Conservation (phyloP, 1,139 yeast genomes). For the Yamadazyma sp. region DNA sequence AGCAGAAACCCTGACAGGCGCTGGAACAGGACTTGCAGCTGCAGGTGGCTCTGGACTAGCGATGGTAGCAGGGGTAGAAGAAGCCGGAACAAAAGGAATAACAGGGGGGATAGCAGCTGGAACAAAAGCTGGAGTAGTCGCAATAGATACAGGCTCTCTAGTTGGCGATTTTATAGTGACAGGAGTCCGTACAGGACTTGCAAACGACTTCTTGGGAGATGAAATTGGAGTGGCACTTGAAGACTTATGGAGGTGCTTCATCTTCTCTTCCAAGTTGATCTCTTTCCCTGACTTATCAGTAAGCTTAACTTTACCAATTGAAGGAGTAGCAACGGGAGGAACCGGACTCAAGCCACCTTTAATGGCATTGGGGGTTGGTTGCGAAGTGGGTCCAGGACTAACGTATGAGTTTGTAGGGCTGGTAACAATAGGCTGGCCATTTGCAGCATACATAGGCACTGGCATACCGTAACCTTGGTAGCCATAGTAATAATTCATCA, state of each 20-base stretch:
- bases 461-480: conserved; percentile 17
- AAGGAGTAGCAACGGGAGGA: conserved; percentile 13
- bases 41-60: conserved; percentile 8
- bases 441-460: conserved; percentile 9
- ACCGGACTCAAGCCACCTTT: conserved; percentile 13
- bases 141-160: conserved; percentile 4
- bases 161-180: conserved; percentile 13
- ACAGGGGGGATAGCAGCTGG: conserved; percentile 5
- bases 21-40: conserved; percentile 12
- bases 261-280: conserved; percentile 47
- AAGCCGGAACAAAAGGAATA: conserved; percentile 9
- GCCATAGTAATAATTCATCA: conserved; percentile 20
- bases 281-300: conserved; percentile 51
- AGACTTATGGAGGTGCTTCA: conserved; percentile 22
- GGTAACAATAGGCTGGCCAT: conserved; percentile 9
- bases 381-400: conserved; percentile 11
- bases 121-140: conserved; percentile 12
- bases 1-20: conserved; percentile 13
- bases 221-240: conserved; percentile 19
- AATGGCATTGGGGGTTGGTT: conserved; percentile 2
- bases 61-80: conserved; percentile 10
- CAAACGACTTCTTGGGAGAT: conserved; percentile 16
- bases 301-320: conserved; percentile 30
- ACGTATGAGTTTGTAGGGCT: conserved; percentile 6
- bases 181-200: conserved; percentile 17